Evolutionary conservation across 306 rosid species (phyloP).

Genomic region (Oemleria cerasiformis): DNA sequence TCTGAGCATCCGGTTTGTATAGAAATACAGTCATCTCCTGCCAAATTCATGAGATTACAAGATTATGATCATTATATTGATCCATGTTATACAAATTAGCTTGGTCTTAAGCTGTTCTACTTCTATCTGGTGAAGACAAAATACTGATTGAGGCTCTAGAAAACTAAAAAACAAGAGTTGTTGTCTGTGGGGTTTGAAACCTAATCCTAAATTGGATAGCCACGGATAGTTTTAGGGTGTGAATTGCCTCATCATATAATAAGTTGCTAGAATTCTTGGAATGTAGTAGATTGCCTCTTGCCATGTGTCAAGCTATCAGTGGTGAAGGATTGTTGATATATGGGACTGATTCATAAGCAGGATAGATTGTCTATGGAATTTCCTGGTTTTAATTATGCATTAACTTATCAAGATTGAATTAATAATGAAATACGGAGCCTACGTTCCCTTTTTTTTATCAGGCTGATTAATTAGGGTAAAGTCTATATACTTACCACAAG

Average conservation of each 20-base stretch:
- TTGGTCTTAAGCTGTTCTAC: neutral
- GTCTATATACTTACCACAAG: conserved; percentile 60
- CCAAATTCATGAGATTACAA: conserved; percentile 13
- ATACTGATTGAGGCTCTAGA: conserved; percentile 14
- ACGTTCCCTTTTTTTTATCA: too few species aligned
- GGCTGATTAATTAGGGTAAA: conserved; percentile 10
- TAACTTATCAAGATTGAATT: neutral
- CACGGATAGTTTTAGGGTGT: conserved; percentile 25
- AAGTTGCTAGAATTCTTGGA: conserved; percentile 25
- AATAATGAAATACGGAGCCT: neutral
- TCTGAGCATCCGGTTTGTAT: conserved; percentile 97
- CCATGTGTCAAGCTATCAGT: conserved; percentile 29
- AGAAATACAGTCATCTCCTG: conserved; percentile 93
- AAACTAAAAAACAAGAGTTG: conserved; percentile 6
- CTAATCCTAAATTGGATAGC: conserved; percentile 32
- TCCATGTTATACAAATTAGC: neutral
- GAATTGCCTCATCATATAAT: conserved; percentile 21
- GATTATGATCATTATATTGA: neutral
- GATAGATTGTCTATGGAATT: conserved; percentile 34
- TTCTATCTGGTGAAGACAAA: conserved; percentile 24
- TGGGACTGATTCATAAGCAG: neutral
- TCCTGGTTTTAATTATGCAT: neutral
- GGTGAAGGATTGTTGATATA: conserved; percentile 19
- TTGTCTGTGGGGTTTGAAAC: conserved; percentile 21
- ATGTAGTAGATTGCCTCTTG: conserved; percentile 21